Evolutionary conservation across 192 early-diverging fungal species (phyloP).

Genomic region (Backusella australiensis): DNA sequence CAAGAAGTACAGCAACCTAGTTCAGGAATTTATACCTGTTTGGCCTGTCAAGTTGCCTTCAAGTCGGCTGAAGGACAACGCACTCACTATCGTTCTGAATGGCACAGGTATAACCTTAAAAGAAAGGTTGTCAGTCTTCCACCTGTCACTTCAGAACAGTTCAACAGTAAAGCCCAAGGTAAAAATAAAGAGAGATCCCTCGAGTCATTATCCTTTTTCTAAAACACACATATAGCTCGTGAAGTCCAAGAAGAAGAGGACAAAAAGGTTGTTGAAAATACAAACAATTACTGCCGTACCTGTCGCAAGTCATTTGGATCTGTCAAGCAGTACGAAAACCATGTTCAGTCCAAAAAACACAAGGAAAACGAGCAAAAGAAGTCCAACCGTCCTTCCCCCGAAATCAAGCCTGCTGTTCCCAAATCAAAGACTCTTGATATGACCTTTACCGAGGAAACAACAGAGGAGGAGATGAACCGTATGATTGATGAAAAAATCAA

Average conservation of each 20-base stretch:
- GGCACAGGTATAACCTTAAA: constrained; percentile 99
- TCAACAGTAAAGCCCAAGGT: constrained; percentile 70
- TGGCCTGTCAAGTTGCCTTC: constrained; percentile 95
- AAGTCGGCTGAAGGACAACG: constrained; percentile 84
- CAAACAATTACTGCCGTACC: constrained; percentile 42
- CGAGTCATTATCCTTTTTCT: background rate
- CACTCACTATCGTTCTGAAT: constrained; percentile 92
- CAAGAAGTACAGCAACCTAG: constrained; percentile 27
- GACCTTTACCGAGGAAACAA: constrained; percentile 48
- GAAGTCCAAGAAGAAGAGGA: constrained; percentile 47
- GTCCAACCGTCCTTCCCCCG: background rate
- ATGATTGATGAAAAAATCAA: constrained; percentile 86
- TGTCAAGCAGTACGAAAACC: constrained; percentile 87
- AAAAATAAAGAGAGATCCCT: constrained; percentile 4
- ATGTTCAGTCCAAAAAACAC: constrained; percentile 94
- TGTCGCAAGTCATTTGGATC: constrained; percentile 50
- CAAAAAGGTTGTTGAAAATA: constrained; percentile 28
- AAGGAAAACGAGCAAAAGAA: constrained; percentile 68
- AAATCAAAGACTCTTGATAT: constrained; percentile 35
- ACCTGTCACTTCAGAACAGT: constrained; percentile 79
- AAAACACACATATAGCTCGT: constrained; percentile 36
- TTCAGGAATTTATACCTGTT: constrained; percentile 72
- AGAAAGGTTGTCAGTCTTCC: constrained; percentile 92
- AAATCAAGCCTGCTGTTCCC: background rate
- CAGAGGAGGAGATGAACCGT: constrained; percentile 57